Base-by-base conservation (phyloP, 441 rosid genomes). In the Brassica hybrid region DNA sequence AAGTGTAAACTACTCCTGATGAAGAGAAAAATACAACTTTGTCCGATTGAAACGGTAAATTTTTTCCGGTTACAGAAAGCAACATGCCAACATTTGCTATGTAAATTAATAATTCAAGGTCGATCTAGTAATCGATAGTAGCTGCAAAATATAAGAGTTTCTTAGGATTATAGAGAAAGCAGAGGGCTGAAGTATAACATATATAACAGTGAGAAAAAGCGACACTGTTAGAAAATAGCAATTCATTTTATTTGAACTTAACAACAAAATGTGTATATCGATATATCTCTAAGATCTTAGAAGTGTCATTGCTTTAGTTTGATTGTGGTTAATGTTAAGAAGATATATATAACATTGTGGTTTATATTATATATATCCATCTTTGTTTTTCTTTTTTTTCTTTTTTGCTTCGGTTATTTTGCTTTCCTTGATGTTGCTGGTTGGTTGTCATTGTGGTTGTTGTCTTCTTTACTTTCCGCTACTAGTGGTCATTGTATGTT, bases 1-100 rank as follows among this genome's bases (percentile, higher is more conserved):
- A 50, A 50, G 17, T 60, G 36, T 16, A 78, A 68, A 79, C 70
- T 73, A 73, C 71, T 73, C 70, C 69, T 73, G 21, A 69, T 4
- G 60, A 73, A 73, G 59, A 60, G 67, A 43, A 62, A 77, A 27
- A 65, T 43, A 59, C 23, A 18, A 57, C 14, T 1, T 27, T 27
- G n/a, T 19, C 21, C 2, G 21, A 19, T 19, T 19, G 21, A 19
- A 19, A 19, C 21, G 21, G 21, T 19, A 1, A 1, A 19, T 1
- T 19, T 19, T 19, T 19, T 19, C 21, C 1, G 21, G 21, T 19
- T 19, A 19, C 21, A 19, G 21, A 19, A 19, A 19, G 21, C 21
- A 19, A 19, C 21, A 19, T 19, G n/a, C n/a, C n/a, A n/a, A n/a
- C n/a, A n/a, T n/a, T n/a, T n/a, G n/a, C n/a, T n/a, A n/a, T n/a